These are phyloP conservation scores for Cystobasidium slooffiae DNA, from an alignment of 1,284 basidiomycete species.

Conservation along the genomic window DNA sequence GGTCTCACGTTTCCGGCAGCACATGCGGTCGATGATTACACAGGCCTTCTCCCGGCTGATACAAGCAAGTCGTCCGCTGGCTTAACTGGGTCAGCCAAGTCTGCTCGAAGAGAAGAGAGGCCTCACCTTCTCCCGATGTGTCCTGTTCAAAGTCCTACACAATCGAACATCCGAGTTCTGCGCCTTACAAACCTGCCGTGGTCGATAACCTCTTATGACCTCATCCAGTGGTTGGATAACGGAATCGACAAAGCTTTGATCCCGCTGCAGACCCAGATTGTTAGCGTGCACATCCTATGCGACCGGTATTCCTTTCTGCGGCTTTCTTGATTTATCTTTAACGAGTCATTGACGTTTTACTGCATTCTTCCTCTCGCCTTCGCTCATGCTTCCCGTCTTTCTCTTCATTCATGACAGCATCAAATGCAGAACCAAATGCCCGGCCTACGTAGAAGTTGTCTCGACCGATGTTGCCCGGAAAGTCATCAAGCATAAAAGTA, in stretches of 20 bases:
- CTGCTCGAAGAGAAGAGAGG: conserved; percentile 1
- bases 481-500: neutral
- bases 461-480: conserved; percentile 1
- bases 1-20: neutral
- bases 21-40: neutral
- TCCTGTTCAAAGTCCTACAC: neutral
- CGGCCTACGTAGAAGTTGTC: conserved; percentile 31
- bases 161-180: conserved; percentile 11
- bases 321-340: too few species aligned
- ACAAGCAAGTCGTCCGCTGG: neutral
- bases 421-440: conserved; percentile 33
- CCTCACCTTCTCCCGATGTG: conserved; percentile 19
- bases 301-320: conserved; percentile 25
- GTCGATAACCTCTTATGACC: neutral
- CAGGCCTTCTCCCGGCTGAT: neutral
- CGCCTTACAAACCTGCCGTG: conserved; percentile 32
- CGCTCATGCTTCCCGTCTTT: neutral
- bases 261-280: conserved; percentile 4
- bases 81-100: neutral
- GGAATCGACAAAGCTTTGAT: conserved; percentile 15
- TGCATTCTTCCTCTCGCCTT: neutral
- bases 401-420: conserved; percentile 1
- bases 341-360: neutral
- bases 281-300: conserved; percentile 35
- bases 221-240: conserved; percentile 22